Conservation (phyloP, 2,329 filamentous ascomycete species). For the Tolypocladium pustulatum region DNA sequence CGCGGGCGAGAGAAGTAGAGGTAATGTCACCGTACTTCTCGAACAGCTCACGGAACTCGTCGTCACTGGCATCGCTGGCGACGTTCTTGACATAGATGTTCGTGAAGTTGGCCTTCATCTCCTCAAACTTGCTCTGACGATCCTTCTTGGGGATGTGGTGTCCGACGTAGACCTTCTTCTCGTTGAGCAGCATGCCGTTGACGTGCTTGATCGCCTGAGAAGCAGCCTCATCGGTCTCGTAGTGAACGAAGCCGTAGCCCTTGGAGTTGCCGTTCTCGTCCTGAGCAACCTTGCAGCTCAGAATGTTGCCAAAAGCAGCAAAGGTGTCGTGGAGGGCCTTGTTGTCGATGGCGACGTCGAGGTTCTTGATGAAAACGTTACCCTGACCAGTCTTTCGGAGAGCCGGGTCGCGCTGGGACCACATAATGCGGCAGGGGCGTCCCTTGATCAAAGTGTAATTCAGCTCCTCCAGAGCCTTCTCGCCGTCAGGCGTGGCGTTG, state of each 20-base stretch:
- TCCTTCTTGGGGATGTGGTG: conserved; percentile 99
- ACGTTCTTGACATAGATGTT: conserved; percentile 99
- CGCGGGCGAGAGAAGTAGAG: conserved; percentile 85
- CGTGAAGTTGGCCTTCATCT: conserved; percentile 99
- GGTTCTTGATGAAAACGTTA: conserved; percentile 99
- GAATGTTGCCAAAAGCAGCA: conserved; percentile 95
- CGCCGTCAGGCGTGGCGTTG: conserved; percentile 92
- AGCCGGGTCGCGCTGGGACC: conserved; percentile 98
- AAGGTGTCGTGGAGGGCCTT: conserved; percentile 99
- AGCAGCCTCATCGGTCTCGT: conserved; percentile 97
- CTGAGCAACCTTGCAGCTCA: conserved; percentile 98
- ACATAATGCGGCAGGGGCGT: conserved; percentile 99
- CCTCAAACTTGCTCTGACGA: conserved; percentile 99
- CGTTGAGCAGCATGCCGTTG: conserved; percentile 98
- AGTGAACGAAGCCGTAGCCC: conserved; percentile 98
- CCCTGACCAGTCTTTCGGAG: conserved; percentile 98
- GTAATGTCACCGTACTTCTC: conserved; percentile 90
- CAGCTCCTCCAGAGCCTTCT: conserved; percentile 96
- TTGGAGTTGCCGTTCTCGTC: conserved; percentile 96
- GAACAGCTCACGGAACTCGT: conserved; percentile 90
- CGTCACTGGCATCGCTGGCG: conserved; percentile 70
- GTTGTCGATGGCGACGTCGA: conserved; percentile 98
- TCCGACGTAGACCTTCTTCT: conserved; percentile 99
- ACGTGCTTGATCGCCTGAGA: conserved; percentile 98
- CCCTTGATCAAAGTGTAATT: conserved; percentile 99